Evolutionary conservation across 345 rosid genomes (phyloP).

Genomic region (Eucalyptus sp.): DNA sequence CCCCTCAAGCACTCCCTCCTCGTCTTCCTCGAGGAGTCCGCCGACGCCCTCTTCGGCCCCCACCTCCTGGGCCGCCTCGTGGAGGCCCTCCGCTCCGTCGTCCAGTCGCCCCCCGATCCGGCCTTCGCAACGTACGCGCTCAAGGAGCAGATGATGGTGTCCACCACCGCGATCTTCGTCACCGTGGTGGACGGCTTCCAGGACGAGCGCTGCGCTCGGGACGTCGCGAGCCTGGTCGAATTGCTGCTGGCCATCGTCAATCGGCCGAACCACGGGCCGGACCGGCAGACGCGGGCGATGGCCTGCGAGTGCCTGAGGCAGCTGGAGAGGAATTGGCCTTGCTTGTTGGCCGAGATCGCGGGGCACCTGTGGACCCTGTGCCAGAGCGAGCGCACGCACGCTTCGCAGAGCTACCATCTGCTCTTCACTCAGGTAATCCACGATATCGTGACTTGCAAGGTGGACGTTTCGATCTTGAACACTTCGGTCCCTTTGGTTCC

Average conservation of each 20-base stretch:
- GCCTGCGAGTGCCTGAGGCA: constrained; percentile 90
- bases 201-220: neutral
- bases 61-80: constrained; percentile 39
- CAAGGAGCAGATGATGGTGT: constrained; percentile 80
- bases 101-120: constrained; percentile 65
- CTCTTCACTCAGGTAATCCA: constrained; percentile 52
- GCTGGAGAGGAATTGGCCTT: constrained; percentile 62
- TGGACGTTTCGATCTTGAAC: constrained; percentile 55
- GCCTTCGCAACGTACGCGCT: constrained; percentile 30
- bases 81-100: constrained; percentile 47
- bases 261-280: constrained; percentile 82
- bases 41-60: constrained; percentile 8
- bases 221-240: constrained; percentile 48
- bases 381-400: constrained; percentile 86
- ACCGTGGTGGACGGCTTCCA: constrained; percentile 6
- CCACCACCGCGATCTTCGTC: constrained; percentile 61
- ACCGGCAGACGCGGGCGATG: constrained; percentile 70
- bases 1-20: constrained; percentile 62
- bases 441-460: constrained; percentile 42
- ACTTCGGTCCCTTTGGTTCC: constrained; percentile 74
- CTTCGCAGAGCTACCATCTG: constrained; percentile 68
- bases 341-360: constrained; percentile 62
- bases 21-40: constrained; percentile 70
- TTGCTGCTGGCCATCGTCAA: constrained; percentile 60
- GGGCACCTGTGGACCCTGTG: constrained; percentile 87